A percentile compares a stretch with the other conserved stretches of the same genome.
Conservation (phyloP, 306 rosid genomes). For the Vigna unguiculata region DNA sequence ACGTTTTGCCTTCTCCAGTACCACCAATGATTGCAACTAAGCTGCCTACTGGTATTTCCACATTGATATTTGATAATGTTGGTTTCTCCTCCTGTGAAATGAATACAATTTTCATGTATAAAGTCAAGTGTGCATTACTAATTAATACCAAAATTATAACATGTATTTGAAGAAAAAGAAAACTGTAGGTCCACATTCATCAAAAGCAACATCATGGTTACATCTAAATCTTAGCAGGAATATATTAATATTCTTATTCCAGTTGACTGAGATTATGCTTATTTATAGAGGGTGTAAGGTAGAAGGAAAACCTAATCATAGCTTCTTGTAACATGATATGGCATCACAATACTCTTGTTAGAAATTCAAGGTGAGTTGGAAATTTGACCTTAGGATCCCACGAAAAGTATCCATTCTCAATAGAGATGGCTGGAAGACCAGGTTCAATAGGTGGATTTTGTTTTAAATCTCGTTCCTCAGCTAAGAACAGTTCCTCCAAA, state of each 20-base stretch:
- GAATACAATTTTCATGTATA: slow-evolving; percentile 8
- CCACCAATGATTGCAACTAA: slow-evolving; percentile 93
- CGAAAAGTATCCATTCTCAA: slow-evolving; percentile 76
- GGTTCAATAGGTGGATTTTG: slow-evolving; percentile 74
- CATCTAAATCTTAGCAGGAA: slow-evolving; percentile 6
- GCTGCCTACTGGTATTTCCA: slow-evolving; percentile 76
- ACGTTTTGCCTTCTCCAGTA: slow-evolving; percentile 95
- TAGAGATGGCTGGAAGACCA: slow-evolving; percentile 78
- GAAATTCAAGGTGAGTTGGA: too few relatives aligned
- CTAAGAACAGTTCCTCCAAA: slow-evolving; percentile 75
- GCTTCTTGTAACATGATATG: background rate
- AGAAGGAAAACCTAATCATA: background rate
- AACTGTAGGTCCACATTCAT: slow-evolving; percentile 2
- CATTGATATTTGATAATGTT: slow-evolving; percentile 71
- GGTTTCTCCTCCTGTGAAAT: slow-evolving; percentile 66
- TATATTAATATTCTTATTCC: background rate
- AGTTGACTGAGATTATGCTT: background rate
- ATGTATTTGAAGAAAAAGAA: background rate
- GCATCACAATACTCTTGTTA: too few relatives aligned
- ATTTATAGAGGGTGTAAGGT: background rate
- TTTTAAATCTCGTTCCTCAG: slow-evolving; percentile 66
- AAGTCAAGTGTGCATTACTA: slow-evolving; percentile 6
- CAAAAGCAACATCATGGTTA: slow-evolving; percentile 15
- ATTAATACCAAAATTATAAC: slow-evolving; percentile 10
- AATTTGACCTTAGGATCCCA: slow-evolving; percentile 78